Base-by-base conservation (phyloP, 139 green algal genomes). In the Volvox reticuliferus region DNA sequence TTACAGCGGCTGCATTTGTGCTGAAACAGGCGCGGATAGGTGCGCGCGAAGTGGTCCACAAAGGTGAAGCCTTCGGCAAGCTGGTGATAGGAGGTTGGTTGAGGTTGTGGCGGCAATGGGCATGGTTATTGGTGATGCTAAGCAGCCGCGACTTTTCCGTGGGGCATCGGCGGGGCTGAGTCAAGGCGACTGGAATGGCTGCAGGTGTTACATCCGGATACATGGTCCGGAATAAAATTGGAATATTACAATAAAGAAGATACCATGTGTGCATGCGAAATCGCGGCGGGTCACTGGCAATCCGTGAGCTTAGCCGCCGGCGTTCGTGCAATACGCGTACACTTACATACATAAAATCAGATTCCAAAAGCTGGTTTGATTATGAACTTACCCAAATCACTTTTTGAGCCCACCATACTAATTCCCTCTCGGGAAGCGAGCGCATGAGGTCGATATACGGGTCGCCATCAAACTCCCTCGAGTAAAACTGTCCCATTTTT, bases 371-470 rank as follows among this genome's bases (percentile, higher is more conserved):
- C 65, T 30, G 16, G 12, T 61, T 61, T 26, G 6, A 55, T 32
- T 65, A 44, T n/a, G 36, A 26, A 92, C 93, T 95, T 32, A 96
- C 93, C 94, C 94, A 96, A n/a, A 96, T 95, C 26, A 89, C 93
- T 85, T 96, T 96, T 90, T 96, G 94, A 9, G 95, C 92, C 94
- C 94, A 96, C 94, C 94, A 96, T 28, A 92, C 82, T 35, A 96
- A 85, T 91, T 96, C 94, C 61, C 94, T 93, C 87, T 96, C 94
- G 19, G 94, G 94, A 71, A 96, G 63, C 12, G 88, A 92, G 20
- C 94, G 94, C 94, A 96, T 95, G 37, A 96, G 93, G 44, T 96
- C 94, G 65, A 96, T 94, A 75, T 96, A 96, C 3, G 94, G 94
- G 50, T 96, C 94, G 73, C 94, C 94, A 95, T 96, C 92, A 73